Base-by-base conservation (phyloP, 78 protist species). In the Emiliania huxleyi region DNA sequence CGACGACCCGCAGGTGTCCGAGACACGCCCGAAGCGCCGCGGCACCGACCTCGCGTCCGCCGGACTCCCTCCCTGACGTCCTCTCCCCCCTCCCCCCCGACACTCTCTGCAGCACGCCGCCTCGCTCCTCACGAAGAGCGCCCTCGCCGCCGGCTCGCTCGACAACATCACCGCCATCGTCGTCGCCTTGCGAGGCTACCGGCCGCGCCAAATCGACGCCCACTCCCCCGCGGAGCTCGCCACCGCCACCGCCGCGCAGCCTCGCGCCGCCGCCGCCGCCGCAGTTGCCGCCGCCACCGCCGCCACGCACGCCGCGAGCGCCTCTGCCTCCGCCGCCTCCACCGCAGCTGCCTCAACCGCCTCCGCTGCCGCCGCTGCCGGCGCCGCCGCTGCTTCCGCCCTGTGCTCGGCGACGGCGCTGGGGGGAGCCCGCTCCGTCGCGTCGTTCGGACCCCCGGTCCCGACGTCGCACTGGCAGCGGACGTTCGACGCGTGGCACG, bases 81-180 rank as follows among this genome's bases (percentile, higher is more conserved):
- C n/a, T n/a, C n/a, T n/a, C n/a, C n/a, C n/a, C n/a, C n/a, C n/a
- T n/a, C n/a, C n/a, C n/a, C n/a, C n/a, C n/a, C n/a, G n/a, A n/a
- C n/a, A n/a, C 8, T 46, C 52, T 2, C 52, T 2, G 22, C 33
- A 4, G 19, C 33, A 62, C 73, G 73, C 73, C 8, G 5, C 73
- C 73, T 18, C 3, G 37, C 33, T 62, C 29, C 73, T 62, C 73
- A 18, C 19, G 29, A 18, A 4, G 33, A 26, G 5, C 8, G 73
- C 73, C 37, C 19, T 62, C 33, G 73, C 5, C 29, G 42, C 81
- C 2, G 81, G 85, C 48, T 38, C 45, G 29, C 46, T 37, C 33
- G 97, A 96, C 94, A 96, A 96, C 89, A 90, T 95, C 29, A 93
- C 95, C 33, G 96, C 89, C 48, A 87, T 94, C 44, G 88, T 95